Conservation (phyloP, 192 early-diverging fungal species). For the Umbelopsis ramanniana region DNA sequence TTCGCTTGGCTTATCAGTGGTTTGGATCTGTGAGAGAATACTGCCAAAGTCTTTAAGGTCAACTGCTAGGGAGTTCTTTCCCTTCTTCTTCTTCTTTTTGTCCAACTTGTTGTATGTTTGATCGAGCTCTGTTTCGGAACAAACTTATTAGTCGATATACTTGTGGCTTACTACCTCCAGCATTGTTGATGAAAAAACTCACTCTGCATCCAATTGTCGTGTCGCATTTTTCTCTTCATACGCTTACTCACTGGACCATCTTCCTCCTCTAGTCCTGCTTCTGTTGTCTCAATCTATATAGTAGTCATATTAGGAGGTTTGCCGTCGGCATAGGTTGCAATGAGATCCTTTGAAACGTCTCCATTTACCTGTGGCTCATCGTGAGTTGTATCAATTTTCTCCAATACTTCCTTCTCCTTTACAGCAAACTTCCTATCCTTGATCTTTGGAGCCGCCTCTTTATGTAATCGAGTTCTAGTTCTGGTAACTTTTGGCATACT, state of each 20-base stretch:
- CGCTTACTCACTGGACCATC: conserved; percentile 20
- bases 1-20: conserved; percentile 9
- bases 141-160: not conserved
- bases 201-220: conserved; percentile 69
- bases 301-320: not conserved
- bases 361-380: conserved; percentile 2
- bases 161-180: not conserved
- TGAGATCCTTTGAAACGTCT: not conserved
- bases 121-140: conserved; percentile 48
- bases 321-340: not conserved
- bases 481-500: conserved; percentile 14
- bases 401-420: conserved; percentile 29
- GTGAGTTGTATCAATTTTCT: conserved; percentile 21
- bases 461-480: conserved; percentile 15
- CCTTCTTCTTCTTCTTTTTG: conserved; percentile 41
- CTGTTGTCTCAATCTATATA: not conserved
- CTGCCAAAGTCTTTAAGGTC: conserved; percentile 55
- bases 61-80: conserved; percentile 53
- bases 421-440: conserved; percentile 33
- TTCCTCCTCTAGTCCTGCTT: not conserved
- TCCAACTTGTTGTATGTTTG: conserved; percentile 57
- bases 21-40: conserved; percentile 44
- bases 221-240: conserved; percentile 56
- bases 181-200: conserved; percentile 17
- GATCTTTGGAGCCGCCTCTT: not conserved